A percentile compares a stretch with the other conserved stretches of the same genome.
These are phyloP conservation scores for Calonectria montana DNA, from an alignment of 2,329 filamentous ascomycete genomes.

Conservation along the genomic window DNA sequence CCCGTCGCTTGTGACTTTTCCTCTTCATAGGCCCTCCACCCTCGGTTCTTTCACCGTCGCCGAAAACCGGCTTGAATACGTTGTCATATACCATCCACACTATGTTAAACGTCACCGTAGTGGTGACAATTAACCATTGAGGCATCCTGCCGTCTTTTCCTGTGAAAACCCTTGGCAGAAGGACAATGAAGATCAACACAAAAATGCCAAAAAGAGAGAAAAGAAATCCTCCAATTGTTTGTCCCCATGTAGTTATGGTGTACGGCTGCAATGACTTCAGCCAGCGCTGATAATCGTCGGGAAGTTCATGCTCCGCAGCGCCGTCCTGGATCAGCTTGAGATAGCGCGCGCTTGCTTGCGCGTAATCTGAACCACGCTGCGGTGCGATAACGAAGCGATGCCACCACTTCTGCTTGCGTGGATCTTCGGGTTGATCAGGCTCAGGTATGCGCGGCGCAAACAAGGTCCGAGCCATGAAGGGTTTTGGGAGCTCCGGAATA, in stretches of 20 bases:
- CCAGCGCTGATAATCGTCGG: slow-evolving; percentile 80
- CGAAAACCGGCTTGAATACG: slow-evolving; percentile 73
- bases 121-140: slow-evolving; percentile 69
- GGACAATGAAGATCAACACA: slow-evolving; percentile 67
- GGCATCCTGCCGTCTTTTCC: slow-evolving; percentile 77
- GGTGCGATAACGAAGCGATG: slow-evolving; percentile 57
- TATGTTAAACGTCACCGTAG: slow-evolving; percentile 63
- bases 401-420: slow-evolving; percentile 56
- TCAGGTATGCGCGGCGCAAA: slow-evolving; percentile 71
- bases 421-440: slow-evolving; percentile 43
- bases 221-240: slow-evolving; percentile 72
- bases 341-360: slow-evolving; percentile 87
- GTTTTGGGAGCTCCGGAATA: slow-evolving; percentile 61
- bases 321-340: slow-evolving; percentile 83
- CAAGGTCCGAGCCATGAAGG: slow-evolving; percentile 88
- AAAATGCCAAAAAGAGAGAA: slow-evolving; percentile 68
- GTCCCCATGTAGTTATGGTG: slow-evolving; percentile 72
- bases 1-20: background rate
- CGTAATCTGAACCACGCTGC: slow-evolving; percentile 74
- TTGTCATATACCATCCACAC: slow-evolving; percentile 60
- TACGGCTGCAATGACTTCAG: slow-evolving; percentile 78
- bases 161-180: slow-evolving; percentile 58
- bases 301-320: slow-evolving; percentile 83
- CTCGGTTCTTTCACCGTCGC: slow-evolving; percentile 82
- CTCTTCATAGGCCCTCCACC: slow-evolving; percentile 34